Conservation (phyloP, 2,329 filamentous ascomycete genomes). For the Ilyonectria mors-panacis region DNA sequence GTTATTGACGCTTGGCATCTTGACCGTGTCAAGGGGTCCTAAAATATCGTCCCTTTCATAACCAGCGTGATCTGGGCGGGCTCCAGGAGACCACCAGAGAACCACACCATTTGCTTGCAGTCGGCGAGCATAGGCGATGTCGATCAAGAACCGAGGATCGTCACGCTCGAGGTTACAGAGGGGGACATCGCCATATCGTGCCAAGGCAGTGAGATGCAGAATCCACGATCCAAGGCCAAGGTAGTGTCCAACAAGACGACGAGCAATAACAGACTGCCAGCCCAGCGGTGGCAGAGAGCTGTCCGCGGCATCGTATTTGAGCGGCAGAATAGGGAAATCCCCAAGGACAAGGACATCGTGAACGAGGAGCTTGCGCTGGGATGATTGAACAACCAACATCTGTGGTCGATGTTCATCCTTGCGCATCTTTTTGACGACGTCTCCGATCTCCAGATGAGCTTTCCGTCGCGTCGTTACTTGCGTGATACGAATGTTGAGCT, state of each 20-base stretch:
- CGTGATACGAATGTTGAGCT: constrained; percentile 85
- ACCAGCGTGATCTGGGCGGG: constrained; percentile 93
- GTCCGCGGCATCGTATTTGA: constrained; percentile 87
- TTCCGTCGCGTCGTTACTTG: constrained; percentile 93
- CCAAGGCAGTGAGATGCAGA: constrained; percentile 86
- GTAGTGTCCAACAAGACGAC: constrained; percentile 89
- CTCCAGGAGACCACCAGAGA: constrained; percentile 93
- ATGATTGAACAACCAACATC: constrained; percentile 92
- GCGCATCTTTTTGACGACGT: constrained; percentile 90
- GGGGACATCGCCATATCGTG: constrained; percentile 93
- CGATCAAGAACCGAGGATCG: constrained; percentile 94
- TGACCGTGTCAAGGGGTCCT: constrained; percentile 85
- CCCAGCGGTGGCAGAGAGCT: constrained; percentile 91
- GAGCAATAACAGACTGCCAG: constrained; percentile 92
- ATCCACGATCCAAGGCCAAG: constrained; percentile 95
- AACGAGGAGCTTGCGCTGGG: constrained; percentile 83
- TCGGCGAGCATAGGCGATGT: constrained; percentile 92
- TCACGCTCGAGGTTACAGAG: constrained; percentile 96
- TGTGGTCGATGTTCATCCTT: constrained; percentile 86
- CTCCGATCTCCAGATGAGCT: constrained; percentile 88
- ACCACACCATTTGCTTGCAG: constrained; percentile 94
- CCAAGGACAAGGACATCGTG: constrained; percentile 88
- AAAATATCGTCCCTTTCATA: constrained; percentile 94
- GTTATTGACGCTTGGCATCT: constrained; percentile 94
- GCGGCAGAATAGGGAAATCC: constrained; percentile 85